phyloP scores from a whole-genome alignment of 1,284 basidiomycete species.

The Rhodotorula sp. region DNA sequence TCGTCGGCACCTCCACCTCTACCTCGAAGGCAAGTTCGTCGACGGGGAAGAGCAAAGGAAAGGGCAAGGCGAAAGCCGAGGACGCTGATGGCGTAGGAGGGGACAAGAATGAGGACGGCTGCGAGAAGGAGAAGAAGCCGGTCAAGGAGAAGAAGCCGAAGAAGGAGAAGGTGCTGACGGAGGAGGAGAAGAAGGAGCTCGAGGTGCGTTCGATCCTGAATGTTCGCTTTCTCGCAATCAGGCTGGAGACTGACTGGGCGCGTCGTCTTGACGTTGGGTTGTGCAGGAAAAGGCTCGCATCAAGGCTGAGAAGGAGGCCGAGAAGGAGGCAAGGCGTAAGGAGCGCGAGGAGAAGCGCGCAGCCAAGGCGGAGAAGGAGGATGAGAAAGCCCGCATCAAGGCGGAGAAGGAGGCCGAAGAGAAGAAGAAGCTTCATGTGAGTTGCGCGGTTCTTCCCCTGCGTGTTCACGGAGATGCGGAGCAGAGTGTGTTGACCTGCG shows the following conservation, averaged over 20 bases:
- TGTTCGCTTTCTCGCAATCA: too few relatives aligned
- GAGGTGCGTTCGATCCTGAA: neutral
- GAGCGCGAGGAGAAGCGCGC: slow-evolving; percentile 20
- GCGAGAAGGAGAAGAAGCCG: slow-evolving; percentile 10
- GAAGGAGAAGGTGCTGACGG: slow-evolving; percentile 9
- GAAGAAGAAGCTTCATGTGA: slow-evolving; percentile 26
- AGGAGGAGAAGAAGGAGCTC: slow-evolving; percentile 6
- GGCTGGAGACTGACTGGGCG: neutral
- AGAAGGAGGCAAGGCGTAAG: slow-evolving; percentile 21
- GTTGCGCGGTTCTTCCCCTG: too few relatives aligned
- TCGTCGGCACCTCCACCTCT: slow-evolving; percentile 2
- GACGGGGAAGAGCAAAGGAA: slow-evolving; percentile 2
- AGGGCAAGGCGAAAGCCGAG: slow-evolving; percentile 23
- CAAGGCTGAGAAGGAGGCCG: slow-evolving; percentile 26
- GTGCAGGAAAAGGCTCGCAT: slow-evolving; percentile 15
- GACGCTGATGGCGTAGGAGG: slow-evolving; percentile 5
- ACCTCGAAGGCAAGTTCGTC: neutral
- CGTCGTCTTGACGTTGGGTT: neutral
- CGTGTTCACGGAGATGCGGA: too few relatives aligned
- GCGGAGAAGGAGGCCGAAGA: slow-evolving; percentile 23
- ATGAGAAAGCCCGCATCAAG: slow-evolving; percentile 15
- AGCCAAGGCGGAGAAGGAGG: slow-evolving; percentile 28
- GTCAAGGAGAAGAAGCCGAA: slow-evolving; percentile 12
- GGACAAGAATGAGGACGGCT: slow-evolving; percentile 11
- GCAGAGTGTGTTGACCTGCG: neutral